Conservation (phyloP, 345 rosid genomes). For the Garcia nutans region DNA sequence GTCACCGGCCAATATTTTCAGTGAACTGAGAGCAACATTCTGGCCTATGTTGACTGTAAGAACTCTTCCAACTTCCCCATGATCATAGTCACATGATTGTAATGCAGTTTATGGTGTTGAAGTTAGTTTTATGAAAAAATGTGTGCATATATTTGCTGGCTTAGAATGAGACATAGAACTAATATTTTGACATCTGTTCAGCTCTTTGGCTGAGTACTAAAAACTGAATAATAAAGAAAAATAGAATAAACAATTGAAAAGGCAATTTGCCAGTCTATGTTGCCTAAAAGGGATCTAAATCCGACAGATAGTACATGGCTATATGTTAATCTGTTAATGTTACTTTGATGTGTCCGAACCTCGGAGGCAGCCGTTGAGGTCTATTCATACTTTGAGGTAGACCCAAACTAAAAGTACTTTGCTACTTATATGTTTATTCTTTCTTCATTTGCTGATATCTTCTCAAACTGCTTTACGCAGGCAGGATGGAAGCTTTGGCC, state of each 20-base stretch:
- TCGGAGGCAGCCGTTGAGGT: no score
- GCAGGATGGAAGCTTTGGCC: conserved; percentile 99
- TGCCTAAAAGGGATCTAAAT: no score
- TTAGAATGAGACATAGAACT: neutral
- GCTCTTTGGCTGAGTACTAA: no score
- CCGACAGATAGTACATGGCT: neutral
- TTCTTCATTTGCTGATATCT: neutral
- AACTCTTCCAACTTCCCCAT: conserved; percentile 1
- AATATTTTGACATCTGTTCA: neutral
- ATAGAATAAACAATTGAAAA: neutral
- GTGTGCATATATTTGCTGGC: neutral
- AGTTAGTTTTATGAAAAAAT: conserved; percentile 1
- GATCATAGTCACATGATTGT: neutral
- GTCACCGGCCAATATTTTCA: conserved; percentile 49
- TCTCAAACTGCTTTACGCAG: conserved; percentile 34
- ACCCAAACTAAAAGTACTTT: neutral
- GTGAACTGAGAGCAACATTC: conserved; percentile 65
- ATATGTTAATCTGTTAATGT: no score
- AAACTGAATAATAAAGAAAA: neutral
- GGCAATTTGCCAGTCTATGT: neutral
- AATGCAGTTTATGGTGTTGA: neutral
- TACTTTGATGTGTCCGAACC: no score
- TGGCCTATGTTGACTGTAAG: conserved; percentile 79
- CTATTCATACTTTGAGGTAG: no score
- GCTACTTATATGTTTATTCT: neutral